Conservation (phyloP, 148 eudicot genomes). For the Fagopyrum homotropicum region DNA sequence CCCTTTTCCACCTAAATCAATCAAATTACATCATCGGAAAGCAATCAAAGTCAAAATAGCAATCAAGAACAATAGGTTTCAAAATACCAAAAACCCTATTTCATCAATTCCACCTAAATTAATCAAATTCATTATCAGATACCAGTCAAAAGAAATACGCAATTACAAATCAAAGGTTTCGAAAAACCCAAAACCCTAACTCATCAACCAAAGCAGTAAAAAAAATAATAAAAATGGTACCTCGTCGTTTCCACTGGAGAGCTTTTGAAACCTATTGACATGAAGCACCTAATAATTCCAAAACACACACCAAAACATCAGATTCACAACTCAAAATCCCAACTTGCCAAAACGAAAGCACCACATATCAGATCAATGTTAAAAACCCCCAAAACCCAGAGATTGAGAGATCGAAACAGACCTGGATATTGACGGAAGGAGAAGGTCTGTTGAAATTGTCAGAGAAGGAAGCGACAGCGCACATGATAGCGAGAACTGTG, state of each 20-base stretch:
- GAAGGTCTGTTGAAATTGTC: conserved; percentile 65
- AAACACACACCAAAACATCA: conserved; percentile 18
- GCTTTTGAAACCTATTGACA: conserved; percentile 72
- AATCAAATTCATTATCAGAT: not conserved
- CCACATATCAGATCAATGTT: conserved; percentile 13
- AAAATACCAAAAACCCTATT: not conserved
- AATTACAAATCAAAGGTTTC: conserved; percentile 6
- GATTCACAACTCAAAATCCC: not conserved
- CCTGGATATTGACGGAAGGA: conserved; percentile 65
- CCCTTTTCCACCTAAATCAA: not conserved
- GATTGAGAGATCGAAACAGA: conserved; percentile 14
- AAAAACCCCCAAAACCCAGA: not conserved
- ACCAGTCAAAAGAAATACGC: not conserved
- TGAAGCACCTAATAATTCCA: conserved; percentile 49
- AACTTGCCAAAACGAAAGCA: conserved; percentile 10
- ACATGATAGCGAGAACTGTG: conserved; percentile 69
- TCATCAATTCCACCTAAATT: not conserved
- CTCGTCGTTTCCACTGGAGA: conserved; percentile 78
- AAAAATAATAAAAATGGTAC: conserved; percentile 27
- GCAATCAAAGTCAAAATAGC: not conserved
- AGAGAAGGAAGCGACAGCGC: conserved; percentile 79
- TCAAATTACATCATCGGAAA: not conserved
- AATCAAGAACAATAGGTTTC: conserved; percentile 1
- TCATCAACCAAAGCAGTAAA: conserved; percentile 2
- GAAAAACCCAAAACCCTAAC: not conserved